Percentiles rank a stretch among this genome's conserved stretches.
Conservation (phyloP, 2,329 filamentous ascomycete genomes). For the Albophoma yamanashiensis region DNA sequence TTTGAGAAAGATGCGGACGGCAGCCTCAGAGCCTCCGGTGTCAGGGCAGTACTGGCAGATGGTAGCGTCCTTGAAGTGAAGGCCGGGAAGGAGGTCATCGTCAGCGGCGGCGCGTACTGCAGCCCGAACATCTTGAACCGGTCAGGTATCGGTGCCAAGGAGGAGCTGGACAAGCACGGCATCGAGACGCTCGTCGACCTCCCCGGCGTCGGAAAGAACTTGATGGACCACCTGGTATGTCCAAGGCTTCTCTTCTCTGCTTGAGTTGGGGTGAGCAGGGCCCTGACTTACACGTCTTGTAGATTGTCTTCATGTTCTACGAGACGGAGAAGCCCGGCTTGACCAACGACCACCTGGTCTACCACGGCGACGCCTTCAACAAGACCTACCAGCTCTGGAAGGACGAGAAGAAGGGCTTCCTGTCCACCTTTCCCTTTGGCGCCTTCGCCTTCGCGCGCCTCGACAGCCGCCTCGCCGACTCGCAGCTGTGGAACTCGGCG, state of each 20-base stretch:
- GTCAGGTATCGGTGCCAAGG: conserved; percentile 37
- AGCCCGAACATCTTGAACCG: conserved; percentile 40
- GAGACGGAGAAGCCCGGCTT: conserved; percentile 39
- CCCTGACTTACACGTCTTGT: not conserved
- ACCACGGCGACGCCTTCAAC: conserved; percentile 39
- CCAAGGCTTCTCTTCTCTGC: too few relatives aligned
- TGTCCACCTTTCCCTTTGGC: conserved; percentile 53
- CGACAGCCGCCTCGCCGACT: conserved; percentile 45
- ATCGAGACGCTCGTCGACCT: conserved; percentile 31
- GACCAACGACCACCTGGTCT: conserved; percentile 43
- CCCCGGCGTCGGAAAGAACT: conserved; percentile 39
- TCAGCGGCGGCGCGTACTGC: conserved; percentile 37
- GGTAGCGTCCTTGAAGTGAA: conserved; percentile 2
- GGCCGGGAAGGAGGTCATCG: conserved; percentile 26
- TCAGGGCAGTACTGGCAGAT: conserved; percentile 24
- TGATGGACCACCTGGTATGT: conserved; percentile 30
- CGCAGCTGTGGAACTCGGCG: conserved; percentile 42
- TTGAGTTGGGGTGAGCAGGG: not conserved
- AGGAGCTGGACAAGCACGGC: conserved; percentile 27
- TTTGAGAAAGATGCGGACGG: conserved; percentile 23
- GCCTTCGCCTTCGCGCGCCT: conserved; percentile 51
- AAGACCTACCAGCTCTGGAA: conserved; percentile 45
- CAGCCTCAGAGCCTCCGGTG: conserved; percentile 32
- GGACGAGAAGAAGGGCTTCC: conserved; percentile 44
- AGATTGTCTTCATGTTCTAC: conserved; percentile 51